Evolutionary conservation across 345 rosid species (phyloP).

Genomic region (Corymbia maculata): DNA sequence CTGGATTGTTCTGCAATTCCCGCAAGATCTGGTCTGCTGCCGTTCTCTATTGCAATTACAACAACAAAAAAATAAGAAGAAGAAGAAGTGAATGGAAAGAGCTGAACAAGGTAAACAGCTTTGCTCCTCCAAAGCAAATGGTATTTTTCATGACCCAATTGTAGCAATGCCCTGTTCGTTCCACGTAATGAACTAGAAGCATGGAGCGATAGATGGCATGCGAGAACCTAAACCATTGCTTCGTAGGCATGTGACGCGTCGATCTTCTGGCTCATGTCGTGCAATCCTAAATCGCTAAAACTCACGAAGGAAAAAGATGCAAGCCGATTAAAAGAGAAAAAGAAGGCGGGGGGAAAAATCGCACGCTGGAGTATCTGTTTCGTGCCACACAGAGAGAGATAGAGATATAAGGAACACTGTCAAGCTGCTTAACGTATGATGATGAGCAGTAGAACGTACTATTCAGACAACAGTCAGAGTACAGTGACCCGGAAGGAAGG

Average conservation of each 20-base stretch:
- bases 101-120: background rate
- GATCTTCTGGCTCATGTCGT: background rate
- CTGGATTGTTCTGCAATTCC: conserved; percentile 92
- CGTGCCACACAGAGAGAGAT: background rate
- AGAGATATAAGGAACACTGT: background rate
- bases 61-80: background rate
- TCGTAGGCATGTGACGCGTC: background rate
- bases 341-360: background rate
- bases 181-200: background rate
- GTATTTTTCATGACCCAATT: background rate
- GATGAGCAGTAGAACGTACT: background rate
- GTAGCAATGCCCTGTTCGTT: background rate
- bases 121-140: background rate
- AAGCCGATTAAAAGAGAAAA: background rate
- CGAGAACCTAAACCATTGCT: background rate
- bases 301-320: background rate
- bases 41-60: conserved; percentile 44
- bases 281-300: background rate
- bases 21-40: conserved; percentile 95
- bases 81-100: background rate
- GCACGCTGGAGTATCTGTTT: background rate
- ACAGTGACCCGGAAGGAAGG: background rate
- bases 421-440: background rate
- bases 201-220: background rate
- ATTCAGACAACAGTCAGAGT: background rate